phyloP scores from a whole-genome alignment of 257 asterid species.

The Salvia rosmarinus region DNA sequence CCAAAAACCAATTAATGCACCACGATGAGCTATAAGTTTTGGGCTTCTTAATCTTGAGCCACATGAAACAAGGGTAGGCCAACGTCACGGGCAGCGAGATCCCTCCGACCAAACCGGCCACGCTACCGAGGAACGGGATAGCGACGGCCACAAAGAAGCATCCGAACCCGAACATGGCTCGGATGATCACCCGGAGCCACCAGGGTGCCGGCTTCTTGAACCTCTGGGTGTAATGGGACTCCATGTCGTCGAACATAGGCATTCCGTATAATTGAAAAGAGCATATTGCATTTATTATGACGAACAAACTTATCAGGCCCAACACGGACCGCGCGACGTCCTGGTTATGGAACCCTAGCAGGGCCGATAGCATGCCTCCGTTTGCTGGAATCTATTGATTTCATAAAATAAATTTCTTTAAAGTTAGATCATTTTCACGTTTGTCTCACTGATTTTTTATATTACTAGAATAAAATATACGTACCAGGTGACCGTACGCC shows the following conservation, averaged over 20 bases:
- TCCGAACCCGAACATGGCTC: constrained; percentile 60
- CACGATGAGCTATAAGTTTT: constrained; percentile 49
- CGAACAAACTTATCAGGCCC: constrained; percentile 57
- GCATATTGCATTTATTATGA: constrained; percentile 67
- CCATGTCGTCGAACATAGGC: constrained; percentile 82
- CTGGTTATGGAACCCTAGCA: constrained; percentile 55
- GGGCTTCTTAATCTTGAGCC: constrained; percentile 85
- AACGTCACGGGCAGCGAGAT: constrained; percentile 72
- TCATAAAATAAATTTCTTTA: neutral
- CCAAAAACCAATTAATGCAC: constrained; percentile 81
- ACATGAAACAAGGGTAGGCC: constrained; percentile 87
- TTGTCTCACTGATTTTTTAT: neutral
- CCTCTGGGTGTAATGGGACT: constrained; percentile 58
- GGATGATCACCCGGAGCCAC: constrained; percentile 70
- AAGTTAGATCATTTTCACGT: neutral
- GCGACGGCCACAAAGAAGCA: constrained; percentile 83
- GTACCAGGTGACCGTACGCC: constrained; percentile 81
- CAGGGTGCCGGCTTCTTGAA: constrained; percentile 75
- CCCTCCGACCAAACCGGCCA: constrained; percentile 84
- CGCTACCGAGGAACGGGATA: constrained; percentile 71
- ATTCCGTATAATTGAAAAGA: constrained; percentile 87
- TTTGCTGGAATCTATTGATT: constrained; percentile 59
- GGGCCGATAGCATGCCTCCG: constrained; percentile 76
- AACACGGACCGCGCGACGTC: constrained; percentile 55
- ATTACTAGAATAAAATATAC: neutral